phyloP scores from a whole-genome alignment of 2,329 filamentous ascomycete species.

The Xylariaceae sp. region DNA sequence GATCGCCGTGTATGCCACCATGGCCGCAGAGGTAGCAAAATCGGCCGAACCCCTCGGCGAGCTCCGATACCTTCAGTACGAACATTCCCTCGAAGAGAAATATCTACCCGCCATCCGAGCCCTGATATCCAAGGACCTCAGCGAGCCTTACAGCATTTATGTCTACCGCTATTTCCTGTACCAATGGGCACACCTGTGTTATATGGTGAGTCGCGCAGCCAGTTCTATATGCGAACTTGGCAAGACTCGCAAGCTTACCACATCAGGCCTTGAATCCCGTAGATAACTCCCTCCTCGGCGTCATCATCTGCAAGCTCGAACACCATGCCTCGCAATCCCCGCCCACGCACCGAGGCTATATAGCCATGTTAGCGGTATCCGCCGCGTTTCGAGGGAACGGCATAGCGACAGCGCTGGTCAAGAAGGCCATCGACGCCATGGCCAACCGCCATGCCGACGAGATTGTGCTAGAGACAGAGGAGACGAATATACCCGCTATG shows the following conservation, averaged over 20 bases:
- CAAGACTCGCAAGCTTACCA: conserved; percentile 12
- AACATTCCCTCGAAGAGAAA: conserved; percentile 55
- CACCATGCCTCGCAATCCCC: conserved; percentile 77
- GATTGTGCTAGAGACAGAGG: conserved; percentile 93
- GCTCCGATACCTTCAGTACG: conserved; percentile 58
- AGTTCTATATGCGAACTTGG: background rate
- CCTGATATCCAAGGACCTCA: conserved; percentile 91
- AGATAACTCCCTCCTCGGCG: conserved; percentile 69
- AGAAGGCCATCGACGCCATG: conserved; percentile 89
- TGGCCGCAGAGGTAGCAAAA: conserved; percentile 33
- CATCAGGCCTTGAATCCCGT: conserved; percentile 55
- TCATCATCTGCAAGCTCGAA: conserved; percentile 93
- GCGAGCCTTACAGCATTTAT: conserved; percentile 98
- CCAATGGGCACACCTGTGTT: conserved; percentile 97
- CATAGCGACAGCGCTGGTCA: conserved; percentile 85
- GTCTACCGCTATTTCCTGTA: conserved; percentile 98
- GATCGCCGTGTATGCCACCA: conserved; percentile 22
- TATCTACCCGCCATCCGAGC: conserved; percentile 84
- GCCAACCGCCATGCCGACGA: conserved; percentile 78
- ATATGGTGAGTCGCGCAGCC: conserved; percentile 59
- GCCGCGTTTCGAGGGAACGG: conserved; percentile 76
- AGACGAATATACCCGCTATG: conserved; percentile 84
- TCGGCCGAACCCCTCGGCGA: conserved; percentile 39
- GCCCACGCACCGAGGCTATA: conserved; percentile 78
- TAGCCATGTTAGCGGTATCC: conserved; percentile 95